phyloP scores from a whole-genome alignment of 495 filamentous ascomycete genomes.

The Aspergillus bridgeri region DNA sequence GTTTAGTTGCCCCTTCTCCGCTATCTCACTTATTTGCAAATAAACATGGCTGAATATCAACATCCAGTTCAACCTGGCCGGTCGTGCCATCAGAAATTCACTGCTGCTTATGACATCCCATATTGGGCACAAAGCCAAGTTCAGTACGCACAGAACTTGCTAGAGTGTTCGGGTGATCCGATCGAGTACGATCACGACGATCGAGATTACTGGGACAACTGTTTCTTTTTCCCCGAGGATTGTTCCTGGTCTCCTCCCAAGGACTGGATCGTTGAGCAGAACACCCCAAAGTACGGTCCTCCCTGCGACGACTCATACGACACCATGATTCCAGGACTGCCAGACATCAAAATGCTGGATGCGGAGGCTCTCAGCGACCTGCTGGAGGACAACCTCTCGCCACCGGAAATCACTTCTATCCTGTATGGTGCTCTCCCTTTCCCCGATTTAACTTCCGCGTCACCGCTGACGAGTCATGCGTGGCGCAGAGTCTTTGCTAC shows the following conservation, averaged over 20 bases:
- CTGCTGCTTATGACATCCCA: conserved; percentile 13
- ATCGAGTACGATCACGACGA: conserved; percentile 49
- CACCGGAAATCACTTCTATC: conserved; percentile 47
- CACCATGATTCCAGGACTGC: conserved; percentile 47
- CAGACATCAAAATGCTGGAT: conserved; percentile 49
- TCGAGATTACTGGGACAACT: conserved; percentile 45
- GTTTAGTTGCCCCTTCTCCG: background rate
- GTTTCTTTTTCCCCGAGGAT: conserved; percentile 48
- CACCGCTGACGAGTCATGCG: background rate
- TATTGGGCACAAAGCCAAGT: conserved; percentile 41
- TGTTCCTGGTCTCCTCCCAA: conserved; percentile 43
- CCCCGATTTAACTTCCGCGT: background rate
- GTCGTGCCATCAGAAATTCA: conserved; percentile 7
- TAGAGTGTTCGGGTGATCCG: conserved; percentile 41
- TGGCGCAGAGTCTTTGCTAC: conserved; percentile 36
- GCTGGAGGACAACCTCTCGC: conserved; percentile 46
- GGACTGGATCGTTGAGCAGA: conserved; percentile 25
- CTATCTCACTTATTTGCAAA: background rate
- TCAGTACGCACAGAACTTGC: conserved; percentile 40
- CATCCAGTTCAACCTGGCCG: conserved; percentile 19
- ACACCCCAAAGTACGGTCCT: conserved; percentile 15
- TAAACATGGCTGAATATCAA: conserved; percentile 26
- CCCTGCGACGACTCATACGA: conserved; percentile 16
- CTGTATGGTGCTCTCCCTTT: conserved; percentile 25
- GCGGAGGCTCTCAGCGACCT: conserved; percentile 45